phyloP scores from a whole-genome alignment of 306 rosid genomes.

The Acmispon strigosus region DNA sequence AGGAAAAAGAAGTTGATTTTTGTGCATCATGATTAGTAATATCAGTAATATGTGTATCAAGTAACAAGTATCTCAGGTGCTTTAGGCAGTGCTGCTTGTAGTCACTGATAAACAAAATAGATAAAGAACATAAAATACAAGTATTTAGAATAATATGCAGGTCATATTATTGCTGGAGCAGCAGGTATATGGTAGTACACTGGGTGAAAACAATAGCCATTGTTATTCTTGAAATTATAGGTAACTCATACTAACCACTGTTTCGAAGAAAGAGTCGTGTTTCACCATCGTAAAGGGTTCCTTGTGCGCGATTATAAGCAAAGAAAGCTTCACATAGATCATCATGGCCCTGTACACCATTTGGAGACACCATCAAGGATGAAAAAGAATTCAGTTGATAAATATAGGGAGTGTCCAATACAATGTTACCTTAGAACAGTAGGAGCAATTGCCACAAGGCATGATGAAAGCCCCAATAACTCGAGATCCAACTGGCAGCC shows the following conservation, averaged over 20 bases:
- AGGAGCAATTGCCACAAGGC: slow-evolving; percentile 93
- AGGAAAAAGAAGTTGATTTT: not conserved
- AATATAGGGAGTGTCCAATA: not conserved
- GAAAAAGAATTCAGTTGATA: slow-evolving; percentile 13
- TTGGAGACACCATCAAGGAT: slow-evolving; percentile 9
- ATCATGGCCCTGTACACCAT: slow-evolving; percentile 72
- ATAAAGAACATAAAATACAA: not conserved
- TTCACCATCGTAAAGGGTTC: slow-evolving; percentile 96
- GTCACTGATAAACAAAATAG: not conserved
- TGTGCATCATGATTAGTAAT: not conserved
- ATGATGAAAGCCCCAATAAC: slow-evolving; percentile 90
- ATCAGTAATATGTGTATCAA: not conserved
- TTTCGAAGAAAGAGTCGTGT: slow-evolving; percentile 76
- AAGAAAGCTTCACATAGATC: slow-evolving; percentile 91
- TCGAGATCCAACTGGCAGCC: slow-evolving; percentile 78
- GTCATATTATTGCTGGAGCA: not conserved
- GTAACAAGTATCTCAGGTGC: not conserved
- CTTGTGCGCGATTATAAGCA: slow-evolving; percentile 87
- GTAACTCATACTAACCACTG: slow-evolving; percentile 43
- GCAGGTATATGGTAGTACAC: no score
- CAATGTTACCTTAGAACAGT: slow-evolving; percentile 69
- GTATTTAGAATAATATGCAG: not conserved
- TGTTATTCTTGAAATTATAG: not conserved
- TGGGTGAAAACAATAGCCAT: not conserved
- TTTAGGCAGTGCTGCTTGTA: not conserved